Percentiles rank a stretch among this genome's conserved stretches.
Conservation (phyloP, 345 rosid genomes). For the Citrus sp. region DNA sequence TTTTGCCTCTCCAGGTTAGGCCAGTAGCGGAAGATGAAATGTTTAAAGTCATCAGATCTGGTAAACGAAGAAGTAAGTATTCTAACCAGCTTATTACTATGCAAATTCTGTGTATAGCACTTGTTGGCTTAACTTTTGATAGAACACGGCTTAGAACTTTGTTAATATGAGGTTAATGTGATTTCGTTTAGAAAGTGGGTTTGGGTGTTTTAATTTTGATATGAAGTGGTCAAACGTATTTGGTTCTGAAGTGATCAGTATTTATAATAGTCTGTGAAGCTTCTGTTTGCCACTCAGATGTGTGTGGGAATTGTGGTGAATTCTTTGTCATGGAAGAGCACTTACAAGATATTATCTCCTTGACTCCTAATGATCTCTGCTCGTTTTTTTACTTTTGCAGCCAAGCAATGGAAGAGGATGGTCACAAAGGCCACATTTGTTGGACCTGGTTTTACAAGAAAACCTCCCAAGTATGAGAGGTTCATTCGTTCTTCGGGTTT, state of each 20-base stretch:
- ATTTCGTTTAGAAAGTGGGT: background rate
- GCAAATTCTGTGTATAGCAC: background rate
- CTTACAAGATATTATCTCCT: background rate
- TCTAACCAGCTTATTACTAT: background rate
- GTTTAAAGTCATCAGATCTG: conserved; percentile 88
- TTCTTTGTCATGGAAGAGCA: background rate
- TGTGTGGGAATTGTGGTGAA: background rate
- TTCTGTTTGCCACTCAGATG: background rate
- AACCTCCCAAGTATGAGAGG: conserved; percentile 95
- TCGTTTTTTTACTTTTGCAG: conserved; percentile 35
- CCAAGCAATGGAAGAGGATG: conserved; percentile 97
- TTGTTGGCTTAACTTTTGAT: background rate
- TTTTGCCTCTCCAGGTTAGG: conserved; percentile 60
- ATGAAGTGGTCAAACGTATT: background rate
- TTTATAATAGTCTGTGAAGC: background rate
- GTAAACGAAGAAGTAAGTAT: conserved; percentile 82
- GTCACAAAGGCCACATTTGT: conserved; percentile 89
- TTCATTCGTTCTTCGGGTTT: conserved; percentile 90
- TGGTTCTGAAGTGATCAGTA: background rate
- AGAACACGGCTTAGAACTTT: background rate
- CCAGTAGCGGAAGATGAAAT: conserved; percentile 99
- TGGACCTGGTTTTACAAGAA: conserved; percentile 87
- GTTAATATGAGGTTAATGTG: background rate
- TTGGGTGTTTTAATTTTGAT: background rate
- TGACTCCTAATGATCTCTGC: background rate